Percentiles rank a stretch among this genome's conserved stretches.
Evolutionary conservation across 2,329 filamentous ascomycete species (phyloP).

Genomic region (Zasmidium citrigriseum): DNA sequence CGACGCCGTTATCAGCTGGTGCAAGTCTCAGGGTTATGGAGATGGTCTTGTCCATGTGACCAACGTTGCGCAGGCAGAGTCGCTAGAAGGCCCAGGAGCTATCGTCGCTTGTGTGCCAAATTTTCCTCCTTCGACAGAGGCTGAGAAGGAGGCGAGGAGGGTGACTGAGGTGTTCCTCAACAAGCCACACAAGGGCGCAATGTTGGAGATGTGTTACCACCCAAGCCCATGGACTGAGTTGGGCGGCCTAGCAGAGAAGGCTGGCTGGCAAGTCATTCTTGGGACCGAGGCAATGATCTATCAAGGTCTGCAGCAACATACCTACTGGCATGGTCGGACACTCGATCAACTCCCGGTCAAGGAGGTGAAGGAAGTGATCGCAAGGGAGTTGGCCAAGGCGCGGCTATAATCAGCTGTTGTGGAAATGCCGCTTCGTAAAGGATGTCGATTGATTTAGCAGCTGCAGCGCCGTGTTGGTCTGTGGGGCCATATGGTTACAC

Average conservation of each 20-base stretch:
- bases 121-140: slow-evolving; percentile 65
- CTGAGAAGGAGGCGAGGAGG: slow-evolving; percentile 61
- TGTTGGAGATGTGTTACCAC: slow-evolving; percentile 85
- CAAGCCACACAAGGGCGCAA: slow-evolving; percentile 62
- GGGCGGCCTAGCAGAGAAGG: slow-evolving; percentile 59
- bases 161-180: slow-evolving; percentile 55
- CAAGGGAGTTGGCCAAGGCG: slow-evolving; percentile 31
- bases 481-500: neutral
- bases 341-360: slow-evolving; percentile 60
- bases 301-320: slow-evolving; percentile 68
- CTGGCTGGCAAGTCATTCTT: slow-evolving; percentile 72
- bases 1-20: slow-evolving; percentile 66
- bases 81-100: slow-evolving; percentile 62
- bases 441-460: neutral
- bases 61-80: slow-evolving; percentile 60
- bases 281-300: slow-evolving; percentile 78
- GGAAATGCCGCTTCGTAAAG: neutral
- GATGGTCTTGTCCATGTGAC: slow-evolving; percentile 62
- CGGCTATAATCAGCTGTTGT: slow-evolving; percentile 9
- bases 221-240: slow-evolving; percentile 69
- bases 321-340: slow-evolving; percentile 61
- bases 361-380: slow-evolving; percentile 58
- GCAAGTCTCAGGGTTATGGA: slow-evolving; percentile 60
- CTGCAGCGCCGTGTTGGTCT: neutral
- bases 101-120: slow-evolving; percentile 77